These are phyloP conservation scores for Boechera retrofracta DNA, from an alignment of 345 rosid genomes.

Conservation along the genomic window DNA sequence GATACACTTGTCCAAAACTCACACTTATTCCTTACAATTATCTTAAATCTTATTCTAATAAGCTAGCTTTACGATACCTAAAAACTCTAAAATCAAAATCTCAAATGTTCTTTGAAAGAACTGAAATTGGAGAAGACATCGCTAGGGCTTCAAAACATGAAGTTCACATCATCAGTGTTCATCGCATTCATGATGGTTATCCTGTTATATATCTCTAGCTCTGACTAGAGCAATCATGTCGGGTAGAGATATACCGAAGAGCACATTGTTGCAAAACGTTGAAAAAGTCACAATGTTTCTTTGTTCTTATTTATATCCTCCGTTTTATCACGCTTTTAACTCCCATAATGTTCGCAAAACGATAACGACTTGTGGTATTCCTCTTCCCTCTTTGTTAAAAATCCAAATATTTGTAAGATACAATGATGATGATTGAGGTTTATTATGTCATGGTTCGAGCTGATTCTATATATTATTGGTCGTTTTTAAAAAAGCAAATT, in stretches of 20 bases:
- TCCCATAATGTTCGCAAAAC: slow-evolving; percentile 51
- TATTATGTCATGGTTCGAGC: background rate
- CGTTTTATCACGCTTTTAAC: slow-evolving; percentile 39
- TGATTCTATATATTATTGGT: background rate
- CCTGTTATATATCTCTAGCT: background rate
- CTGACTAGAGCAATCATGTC: background rate
- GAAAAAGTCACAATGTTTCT: slow-evolving; percentile 62
- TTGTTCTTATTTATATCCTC: slow-evolving; percentile 58
- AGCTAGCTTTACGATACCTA: no score
- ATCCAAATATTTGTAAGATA: background rate
- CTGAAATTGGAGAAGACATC: background rate
- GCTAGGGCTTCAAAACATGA: background rate
- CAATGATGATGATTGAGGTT: background rate
- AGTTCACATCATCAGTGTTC: background rate
- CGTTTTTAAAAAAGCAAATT: background rate
- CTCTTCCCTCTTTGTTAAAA: slow-evolving; percentile 55
- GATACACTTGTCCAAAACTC: no score
- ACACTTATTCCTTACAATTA: no score
- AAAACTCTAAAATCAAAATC: no score
- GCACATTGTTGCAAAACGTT: slow-evolving; percentile 51
- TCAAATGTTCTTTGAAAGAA: background rate
- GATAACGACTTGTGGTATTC: slow-evolving; percentile 47
- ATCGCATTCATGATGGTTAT: background rate
- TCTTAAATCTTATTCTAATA: no score
- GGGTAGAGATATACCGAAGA: slow-evolving; percentile 23